Base-by-base conservation (phyloP, 2,329 filamentous ascomycete genomes). In the Aspergillus fumigatus region DNA sequence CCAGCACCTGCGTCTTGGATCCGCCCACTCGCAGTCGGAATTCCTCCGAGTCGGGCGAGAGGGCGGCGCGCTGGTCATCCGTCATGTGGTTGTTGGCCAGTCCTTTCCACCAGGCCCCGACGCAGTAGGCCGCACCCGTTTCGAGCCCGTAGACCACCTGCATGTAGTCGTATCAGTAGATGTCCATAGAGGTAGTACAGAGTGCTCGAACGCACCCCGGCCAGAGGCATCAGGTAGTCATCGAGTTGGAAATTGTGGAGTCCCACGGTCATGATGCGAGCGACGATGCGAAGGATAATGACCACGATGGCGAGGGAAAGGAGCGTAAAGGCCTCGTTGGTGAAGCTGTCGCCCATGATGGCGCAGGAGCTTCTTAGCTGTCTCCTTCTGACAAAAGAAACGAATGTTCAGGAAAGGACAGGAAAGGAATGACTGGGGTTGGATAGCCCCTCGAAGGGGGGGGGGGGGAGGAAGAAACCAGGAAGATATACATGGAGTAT, bases 11-110 rank as follows among this genome's bases (percentile, higher is more conserved):
- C 1, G 80, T 78, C 62, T 83, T 80, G 21, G 78, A 83, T 0
- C 83, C 84, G 2, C 77, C 67, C 0, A 83, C 72, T n/a, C 83
- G 78, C 57, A 75, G 61, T 4, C 66, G 64, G 61, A 78, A 84
- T 62, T 84, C 81, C 4, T 72, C 64, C 10, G 77, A 77, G 9
- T 69, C 55, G 0, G 77, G 73, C 4, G 73, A 71, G 11, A 86
- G 70, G 0, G 73, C 67, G 4, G 63, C 67, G 6, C 84, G 78
- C 58, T 83, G 67, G 21, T 74, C 75, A 14, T 79, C 71, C 2
- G 82, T 80, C 80, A 86, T 84, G 54, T 76, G 70, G 61, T 83
- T 83, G 60, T 85, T 85, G 21, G 83, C 81, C 2, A 85, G 70
- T 0, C 82, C 82, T 48, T 74, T 70, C 50, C 75, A 81, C 56